Evolutionary conservation across 2,329 filamentous ascomycete genomes (phyloP).

Genomic region (Exophiala dermatitidis): DNA sequence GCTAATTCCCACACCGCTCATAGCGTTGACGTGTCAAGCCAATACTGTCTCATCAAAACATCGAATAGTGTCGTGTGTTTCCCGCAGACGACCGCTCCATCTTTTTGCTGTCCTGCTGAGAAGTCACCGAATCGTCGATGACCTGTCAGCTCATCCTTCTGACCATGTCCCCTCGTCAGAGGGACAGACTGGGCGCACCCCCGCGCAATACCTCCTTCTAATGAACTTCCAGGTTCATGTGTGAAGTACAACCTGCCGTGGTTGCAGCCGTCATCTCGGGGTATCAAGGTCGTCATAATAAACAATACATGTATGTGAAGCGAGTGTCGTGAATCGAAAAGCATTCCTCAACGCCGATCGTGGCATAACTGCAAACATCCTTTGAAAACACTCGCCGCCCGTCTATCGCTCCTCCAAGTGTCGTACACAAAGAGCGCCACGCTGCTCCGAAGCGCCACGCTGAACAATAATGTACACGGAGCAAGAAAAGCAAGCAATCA

Average conservation of each 20-base stretch:
- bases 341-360: slow-evolving; percentile 1
- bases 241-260: slow-evolving; percentile 9
- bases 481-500: slow-evolving; percentile 8
- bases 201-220: not conserved
- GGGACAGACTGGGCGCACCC: not conserved
- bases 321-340: slow-evolving; percentile 18
- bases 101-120: no score
- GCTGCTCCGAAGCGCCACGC: slow-evolving; percentile 4
- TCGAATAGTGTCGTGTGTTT: not conserved
- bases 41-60: not conserved
- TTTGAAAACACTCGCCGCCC: slow-evolving; percentile 3
- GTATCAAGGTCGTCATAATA: slow-evolving; percentile 21
- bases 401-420: slow-evolving; percentile 10
- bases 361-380: slow-evolving; percentile 3
- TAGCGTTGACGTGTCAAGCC: not conserved
- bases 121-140: no score
- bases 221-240: not conserved
- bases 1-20: not conserved
- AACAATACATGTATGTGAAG: slow-evolving; percentile 11
- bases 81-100: not conserved
- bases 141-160: no score
- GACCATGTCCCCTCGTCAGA: no score
- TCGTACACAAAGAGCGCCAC: slow-evolving; percentile 14
- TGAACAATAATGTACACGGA: slow-evolving; percentile 13
- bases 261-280: slow-evolving; percentile 15